phyloP scores from a whole-genome alignment of 805 yeast species.

The Metschnikowia chrysomelidarum region DNA sequence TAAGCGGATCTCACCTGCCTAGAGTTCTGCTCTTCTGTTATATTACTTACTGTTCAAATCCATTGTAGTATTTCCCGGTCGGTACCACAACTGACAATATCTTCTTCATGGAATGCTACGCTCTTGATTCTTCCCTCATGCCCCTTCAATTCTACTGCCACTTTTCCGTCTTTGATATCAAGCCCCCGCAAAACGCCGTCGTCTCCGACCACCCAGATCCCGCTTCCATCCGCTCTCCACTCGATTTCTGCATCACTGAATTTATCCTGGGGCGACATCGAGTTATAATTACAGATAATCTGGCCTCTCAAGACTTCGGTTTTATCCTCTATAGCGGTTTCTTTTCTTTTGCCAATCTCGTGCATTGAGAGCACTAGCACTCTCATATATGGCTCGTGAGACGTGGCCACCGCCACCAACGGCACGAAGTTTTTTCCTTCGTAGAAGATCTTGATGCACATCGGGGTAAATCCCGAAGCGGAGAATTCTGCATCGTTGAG shows the following conservation, averaged over 20 bases:
- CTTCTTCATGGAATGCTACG: constrained; percentile 30
- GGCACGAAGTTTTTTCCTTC: constrained; percentile 18
- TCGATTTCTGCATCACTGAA: constrained; percentile 50
- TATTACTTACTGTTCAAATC: too few species aligned
- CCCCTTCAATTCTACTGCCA: constrained; percentile 32
- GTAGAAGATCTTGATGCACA: constrained; percentile 33
- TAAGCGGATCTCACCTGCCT: too few species aligned
- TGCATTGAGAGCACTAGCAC: constrained; percentile 54
- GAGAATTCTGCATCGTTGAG: constrained; percentile 74
- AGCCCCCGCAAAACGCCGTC: constrained; percentile 65
- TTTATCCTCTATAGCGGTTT: too few species aligned
- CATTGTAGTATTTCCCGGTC: constrained; percentile 23
- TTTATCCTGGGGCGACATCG: constrained; percentile 67
- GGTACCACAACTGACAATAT: constrained; percentile 49
- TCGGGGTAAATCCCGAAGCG: constrained; percentile 60
- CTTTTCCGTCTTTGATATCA: constrained; percentile 42
- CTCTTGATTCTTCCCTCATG: constrained; percentile 52
- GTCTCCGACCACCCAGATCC: constrained; percentile 68
- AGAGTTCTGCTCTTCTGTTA: too few species aligned
- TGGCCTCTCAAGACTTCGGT: constrained; percentile 20
- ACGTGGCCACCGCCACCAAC: constrained; percentile 62
- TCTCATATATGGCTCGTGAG: constrained; percentile 77
- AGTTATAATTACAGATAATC: constrained; percentile 32
- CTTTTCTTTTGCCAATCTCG: constrained; percentile 12
- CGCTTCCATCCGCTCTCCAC: constrained; percentile 45